These are phyloP conservation scores for Vitis amurensis DNA, from an alignment of 164 flowering plant genomes.

Conservation along the genomic window DNA sequence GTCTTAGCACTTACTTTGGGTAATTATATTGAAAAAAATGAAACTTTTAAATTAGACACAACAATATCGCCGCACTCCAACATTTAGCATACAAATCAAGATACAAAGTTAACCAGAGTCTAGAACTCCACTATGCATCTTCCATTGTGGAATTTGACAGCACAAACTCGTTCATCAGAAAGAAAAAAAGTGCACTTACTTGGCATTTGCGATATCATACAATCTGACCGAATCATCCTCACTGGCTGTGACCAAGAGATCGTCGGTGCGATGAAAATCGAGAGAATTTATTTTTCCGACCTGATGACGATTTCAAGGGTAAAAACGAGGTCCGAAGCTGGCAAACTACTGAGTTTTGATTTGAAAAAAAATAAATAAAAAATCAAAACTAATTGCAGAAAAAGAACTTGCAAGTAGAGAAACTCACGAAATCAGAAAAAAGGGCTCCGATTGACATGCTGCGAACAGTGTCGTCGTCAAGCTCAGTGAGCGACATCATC, in stretches of 20 bases:
- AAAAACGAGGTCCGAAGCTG: too few species aligned
- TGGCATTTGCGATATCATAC: slow-evolving; percentile 80
- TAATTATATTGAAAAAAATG: background rate
- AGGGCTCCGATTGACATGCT: slow-evolving; percentile 90
- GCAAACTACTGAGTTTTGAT: background rate
- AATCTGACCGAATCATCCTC: slow-evolving; percentile 95
- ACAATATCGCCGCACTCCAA: background rate
- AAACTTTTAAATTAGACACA: background rate
- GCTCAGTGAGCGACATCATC: slow-evolving; percentile 50
- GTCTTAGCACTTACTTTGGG: too few species aligned
- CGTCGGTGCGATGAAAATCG: slow-evolving; percentile 95
- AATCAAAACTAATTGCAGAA: too few species aligned
- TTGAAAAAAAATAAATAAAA: too few species aligned
- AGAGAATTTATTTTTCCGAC: slow-evolving; percentile 81
- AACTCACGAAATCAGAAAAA: slow-evolving; percentile 85
- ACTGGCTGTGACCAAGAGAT: slow-evolving; percentile 79
- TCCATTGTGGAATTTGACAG: too few species aligned
- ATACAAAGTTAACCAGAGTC: background rate
- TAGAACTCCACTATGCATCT: background rate
- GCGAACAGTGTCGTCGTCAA: slow-evolving; percentile 74
- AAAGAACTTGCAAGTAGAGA: background rate
- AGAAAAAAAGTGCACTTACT: slow-evolving; percentile 46
- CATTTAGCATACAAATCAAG: background rate
- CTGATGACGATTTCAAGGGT: slow-evolving; percentile 30
- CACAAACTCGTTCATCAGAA: background rate